These are phyloP conservation scores for Fusarium buxicola DNA, from an alignment of 2,329 filamentous ascomycete species.

Conservation along the genomic window DNA sequence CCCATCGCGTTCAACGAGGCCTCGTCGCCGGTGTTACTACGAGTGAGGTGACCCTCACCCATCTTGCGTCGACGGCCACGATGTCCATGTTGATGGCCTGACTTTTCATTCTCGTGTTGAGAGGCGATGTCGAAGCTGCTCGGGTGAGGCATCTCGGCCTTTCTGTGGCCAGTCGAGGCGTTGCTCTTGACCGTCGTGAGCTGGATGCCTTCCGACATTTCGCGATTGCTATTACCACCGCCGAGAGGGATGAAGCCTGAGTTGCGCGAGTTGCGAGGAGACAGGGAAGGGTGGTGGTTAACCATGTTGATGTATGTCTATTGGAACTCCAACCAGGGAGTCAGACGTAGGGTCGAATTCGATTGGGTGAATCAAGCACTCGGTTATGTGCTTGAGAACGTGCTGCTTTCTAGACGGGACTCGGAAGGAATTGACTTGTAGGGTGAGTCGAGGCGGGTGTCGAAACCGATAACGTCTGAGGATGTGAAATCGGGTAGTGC, in stretches of 20 bases:
- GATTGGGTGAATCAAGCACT: constrained; percentile 26
- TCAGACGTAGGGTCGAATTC: constrained; percentile 22
- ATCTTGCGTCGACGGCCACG: constrained; percentile 63
- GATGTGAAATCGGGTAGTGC: constrained; percentile 19
- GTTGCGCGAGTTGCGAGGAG: constrained; percentile 52
- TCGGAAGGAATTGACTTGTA: constrained; percentile 26
- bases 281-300: constrained; percentile 48
- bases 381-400: constrained; percentile 18
- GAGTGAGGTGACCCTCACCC: constrained; percentile 53
- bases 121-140: constrained; percentile 50
- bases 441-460: constrained; percentile 12
- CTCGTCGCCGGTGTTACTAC: constrained; percentile 65
- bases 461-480: constrained; percentile 40
- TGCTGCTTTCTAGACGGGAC: constrained; percentile 15
- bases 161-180: constrained; percentile 65
- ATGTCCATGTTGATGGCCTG: constrained; percentile 50
- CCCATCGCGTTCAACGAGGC: constrained; percentile 73
- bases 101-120: constrained; percentile 59
- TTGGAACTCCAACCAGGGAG: constrained; percentile 42
- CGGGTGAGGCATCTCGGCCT: constrained; percentile 52
- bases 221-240: constrained; percentile 45
- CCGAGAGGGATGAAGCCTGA: constrained; percentile 60
- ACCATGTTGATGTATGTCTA: constrained; percentile 41
- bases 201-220: constrained; percentile 62
- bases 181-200: constrained; percentile 67